Evolutionary conservation across 2,329 filamentous ascomycete species (phyloP).

Genomic region (Cladosporium cucumerinum): DNA sequence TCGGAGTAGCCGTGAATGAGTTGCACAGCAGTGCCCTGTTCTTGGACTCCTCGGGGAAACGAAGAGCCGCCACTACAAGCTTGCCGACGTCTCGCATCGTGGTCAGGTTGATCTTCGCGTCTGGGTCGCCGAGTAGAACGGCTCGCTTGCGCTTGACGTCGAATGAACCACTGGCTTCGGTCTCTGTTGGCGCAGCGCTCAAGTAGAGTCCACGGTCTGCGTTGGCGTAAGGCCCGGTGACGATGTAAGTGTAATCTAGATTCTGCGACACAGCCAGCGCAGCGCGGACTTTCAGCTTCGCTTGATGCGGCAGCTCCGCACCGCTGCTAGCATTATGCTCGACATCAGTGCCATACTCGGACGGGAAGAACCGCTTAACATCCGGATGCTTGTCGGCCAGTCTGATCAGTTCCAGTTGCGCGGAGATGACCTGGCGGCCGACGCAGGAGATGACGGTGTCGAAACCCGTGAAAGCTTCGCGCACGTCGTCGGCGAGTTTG

Average conservation of each 20-base stretch:
- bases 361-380: slow-evolving; percentile 64
- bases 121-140: slow-evolving; percentile 59
- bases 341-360: slow-evolving; percentile 65
- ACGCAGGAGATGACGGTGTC: slow-evolving; percentile 66
- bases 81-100: slow-evolving; percentile 70
- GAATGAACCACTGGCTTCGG: slow-evolving; percentile 53
- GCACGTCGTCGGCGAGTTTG: slow-evolving; percentile 50
- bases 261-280: slow-evolving; percentile 53
- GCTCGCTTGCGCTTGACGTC: slow-evolving; percentile 57
- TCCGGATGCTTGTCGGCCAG: slow-evolving; percentile 54
- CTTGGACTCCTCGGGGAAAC: slow-evolving; percentile 52
- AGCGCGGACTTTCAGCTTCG: slow-evolving; percentile 65
- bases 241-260: slow-evolving; percentile 63
- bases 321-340: slow-evolving; percentile 54
- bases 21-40: slow-evolving; percentile 64
- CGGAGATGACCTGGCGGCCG: slow-evolving; percentile 59
- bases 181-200: slow-evolving; percentile 37
- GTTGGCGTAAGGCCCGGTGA: slow-evolving; percentile 67
- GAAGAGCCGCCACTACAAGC: slow-evolving; percentile 60
- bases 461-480: slow-evolving; percentile 55
- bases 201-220: slow-evolving; percentile 49
- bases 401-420: slow-evolving; percentile 60
- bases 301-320: slow-evolving; percentile 64
- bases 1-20: slow-evolving; percentile 65
- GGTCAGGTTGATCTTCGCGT: slow-evolving; percentile 63